phyloP scores from a whole-genome alignment of 2,329 filamentous ascomycete species.

The Ustulina deusta region DNA sequence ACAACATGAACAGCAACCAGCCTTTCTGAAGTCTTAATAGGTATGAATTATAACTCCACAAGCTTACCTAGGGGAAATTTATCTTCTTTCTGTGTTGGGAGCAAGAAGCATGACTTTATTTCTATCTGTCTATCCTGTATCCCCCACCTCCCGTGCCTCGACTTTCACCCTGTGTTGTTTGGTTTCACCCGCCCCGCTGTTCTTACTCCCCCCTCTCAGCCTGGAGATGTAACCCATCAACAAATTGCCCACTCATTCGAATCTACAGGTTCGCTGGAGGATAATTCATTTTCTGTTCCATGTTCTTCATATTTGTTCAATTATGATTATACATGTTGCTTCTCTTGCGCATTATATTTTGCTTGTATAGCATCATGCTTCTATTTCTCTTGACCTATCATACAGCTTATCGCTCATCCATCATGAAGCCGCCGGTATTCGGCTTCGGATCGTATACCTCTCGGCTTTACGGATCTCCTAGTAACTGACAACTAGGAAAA shows the following conservation, averaged over 20 bases:
- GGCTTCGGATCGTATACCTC: conserved; percentile 12
- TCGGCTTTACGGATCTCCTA: conserved; percentile 12
- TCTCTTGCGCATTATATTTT: conserved; percentile 16
- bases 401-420: conserved; percentile 30
- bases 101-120: neutral
- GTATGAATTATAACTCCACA: conserved; percentile 9
- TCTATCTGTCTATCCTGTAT: conserved; percentile 4
- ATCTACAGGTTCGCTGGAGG: conserved; percentile 4
- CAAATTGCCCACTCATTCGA: conserved; percentile 5
- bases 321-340: conserved; percentile 16
- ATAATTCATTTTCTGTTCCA: neutral
- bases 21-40: conserved; percentile 12
- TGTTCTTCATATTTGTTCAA: conserved; percentile 4
- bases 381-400: conserved; percentile 20
- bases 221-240: conserved; percentile 15
- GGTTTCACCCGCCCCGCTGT: conserved; percentile 26
- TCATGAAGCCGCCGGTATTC: conserved; percentile 22
- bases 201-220: conserved; percentile 8
- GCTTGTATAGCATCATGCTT: conserved; percentile 26
- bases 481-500: conserved; percentile 6
- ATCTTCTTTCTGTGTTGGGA: neutral
- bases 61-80: neutral
- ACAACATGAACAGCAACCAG: neutral
- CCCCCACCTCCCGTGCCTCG: conserved; percentile 10
- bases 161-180: conserved; percentile 28